Conservation (phyloP, 2,329 filamentous ascomycete species). For the Cladosporium sp. region DNA sequence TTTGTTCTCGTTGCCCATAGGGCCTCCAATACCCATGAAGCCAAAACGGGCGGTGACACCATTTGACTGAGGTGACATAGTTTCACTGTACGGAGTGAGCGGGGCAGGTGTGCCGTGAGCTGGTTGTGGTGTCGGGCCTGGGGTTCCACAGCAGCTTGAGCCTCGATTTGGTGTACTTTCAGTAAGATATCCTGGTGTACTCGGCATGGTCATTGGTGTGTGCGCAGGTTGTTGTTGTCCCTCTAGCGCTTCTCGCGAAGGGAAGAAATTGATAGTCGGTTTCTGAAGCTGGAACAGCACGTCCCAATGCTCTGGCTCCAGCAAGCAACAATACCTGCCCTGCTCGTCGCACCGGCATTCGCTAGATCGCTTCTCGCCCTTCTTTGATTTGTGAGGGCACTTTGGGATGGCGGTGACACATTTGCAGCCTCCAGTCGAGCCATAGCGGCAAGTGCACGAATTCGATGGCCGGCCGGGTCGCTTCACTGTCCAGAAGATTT, state of each 20-base stretch:
- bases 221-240: constrained; percentile 14
- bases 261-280: constrained; percentile 27
- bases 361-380: constrained; percentile 30
- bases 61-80: constrained; percentile 5
- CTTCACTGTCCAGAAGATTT: constrained; percentile 35
- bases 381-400: constrained; percentile 32
- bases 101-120: not conserved
- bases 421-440: constrained; percentile 29
- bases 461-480: constrained; percentile 31
- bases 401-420: constrained; percentile 30
- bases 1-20: constrained; percentile 18
- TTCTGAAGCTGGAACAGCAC: constrained; percentile 25
- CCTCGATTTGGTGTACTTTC: constrained; percentile 1
- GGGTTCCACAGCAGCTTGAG: constrained; percentile 9
- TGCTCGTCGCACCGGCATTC: constrained; percentile 33
- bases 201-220: constrained; percentile 9
- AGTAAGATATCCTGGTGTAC: not conserved
- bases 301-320: constrained; percentile 31
- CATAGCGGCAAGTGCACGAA: constrained; percentile 32
- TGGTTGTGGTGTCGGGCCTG: not conserved
- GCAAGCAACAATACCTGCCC: constrained; percentile 31
- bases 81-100: constrained; percentile 5
- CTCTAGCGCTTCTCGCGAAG: constrained; percentile 25
- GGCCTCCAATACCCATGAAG: constrained; percentile 29
- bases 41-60: constrained; percentile 26